Percentiles rank a stretch among this genome's conserved stretches.
These are phyloP conservation scores for Leucogyrophana mollusca DNA, from an alignment of 768 basidiomycete genomes.

Conservation along the genomic window DNA sequence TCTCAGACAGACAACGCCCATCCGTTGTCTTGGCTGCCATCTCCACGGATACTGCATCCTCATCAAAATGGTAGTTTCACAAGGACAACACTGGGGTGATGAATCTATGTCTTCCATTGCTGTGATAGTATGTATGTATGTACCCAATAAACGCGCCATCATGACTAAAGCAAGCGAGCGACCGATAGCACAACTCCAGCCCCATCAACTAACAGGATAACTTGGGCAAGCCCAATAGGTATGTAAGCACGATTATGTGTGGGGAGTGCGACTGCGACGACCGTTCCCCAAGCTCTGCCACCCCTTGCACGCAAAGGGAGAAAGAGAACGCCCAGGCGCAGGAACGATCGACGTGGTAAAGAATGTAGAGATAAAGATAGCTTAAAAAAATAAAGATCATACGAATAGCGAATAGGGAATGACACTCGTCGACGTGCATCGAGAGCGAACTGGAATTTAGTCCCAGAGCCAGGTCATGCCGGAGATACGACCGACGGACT, in stretches of 20 bases:
- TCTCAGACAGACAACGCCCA: no score
- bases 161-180: slow-evolving; percentile 36
- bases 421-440: no score
- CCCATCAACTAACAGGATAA: slow-evolving; percentile 32
- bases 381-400: slow-evolving; percentile 11
- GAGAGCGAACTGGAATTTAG: slow-evolving; percentile 8
- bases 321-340: slow-evolving; percentile 20
- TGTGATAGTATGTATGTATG: slow-evolving; percentile 36
- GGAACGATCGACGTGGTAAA: slow-evolving; percentile 5
- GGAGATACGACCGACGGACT: slow-evolving; percentile 48
- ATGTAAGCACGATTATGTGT: slow-evolving; percentile 25
- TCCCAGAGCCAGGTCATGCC: slow-evolving; percentile 51
- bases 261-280: slow-evolving; percentile 3
- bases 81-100: no score
- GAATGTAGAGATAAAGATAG: not conserved
- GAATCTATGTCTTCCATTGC: slow-evolving; percentile 15
- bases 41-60: no score
- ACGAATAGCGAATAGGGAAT: slow-evolving; percentile 27
- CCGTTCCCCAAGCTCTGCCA: slow-evolving; percentile 22
- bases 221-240: not conserved
- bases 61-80: no score
- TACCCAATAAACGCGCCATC: slow-evolving; percentile 23
- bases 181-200: slow-evolving; percentile 6
- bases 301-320: slow-evolving; percentile 25
- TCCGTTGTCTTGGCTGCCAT: no score